Conservation (phyloP, 1,139 yeast genomes). For the Trichomonascaceae sp. region DNA sequence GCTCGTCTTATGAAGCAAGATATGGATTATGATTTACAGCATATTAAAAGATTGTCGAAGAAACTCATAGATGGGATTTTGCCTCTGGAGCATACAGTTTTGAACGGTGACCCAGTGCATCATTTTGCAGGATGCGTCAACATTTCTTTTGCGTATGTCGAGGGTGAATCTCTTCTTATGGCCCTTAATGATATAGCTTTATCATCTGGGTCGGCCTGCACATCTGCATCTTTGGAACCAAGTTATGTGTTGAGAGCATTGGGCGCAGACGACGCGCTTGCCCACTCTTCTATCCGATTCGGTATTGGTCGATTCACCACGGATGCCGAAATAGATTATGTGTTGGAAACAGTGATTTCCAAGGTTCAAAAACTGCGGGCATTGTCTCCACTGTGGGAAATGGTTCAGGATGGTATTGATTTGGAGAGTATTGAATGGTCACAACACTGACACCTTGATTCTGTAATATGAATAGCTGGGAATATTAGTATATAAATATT, state of each 20-base stretch:
- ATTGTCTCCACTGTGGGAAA: slow-evolving; percentile 95
- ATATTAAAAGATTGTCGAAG: slow-evolving; percentile 63
- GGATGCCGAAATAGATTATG: slow-evolving; percentile 92
- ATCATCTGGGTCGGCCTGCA: slow-evolving; percentile 98
- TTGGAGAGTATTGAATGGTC: slow-evolving; percentile 94
- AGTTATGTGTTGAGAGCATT: slow-evolving; percentile 93
- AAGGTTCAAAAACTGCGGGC: slow-evolving; percentile 90
- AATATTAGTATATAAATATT: neutral
- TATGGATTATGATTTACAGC: slow-evolving; percentile 63
- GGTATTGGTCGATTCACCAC: slow-evolving; percentile 98
- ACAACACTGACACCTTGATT: slow-evolving; percentile 53
- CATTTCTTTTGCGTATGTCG: slow-evolving; percentile 93
- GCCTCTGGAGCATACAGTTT: slow-evolving; percentile 77
- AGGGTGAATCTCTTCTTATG: slow-evolving; percentile 96
- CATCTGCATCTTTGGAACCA: slow-evolving; percentile 97
- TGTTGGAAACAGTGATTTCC: slow-evolving; percentile 76
- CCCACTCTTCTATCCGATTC: slow-evolving; percentile 93
- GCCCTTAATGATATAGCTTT: slow-evolving; percentile 95
- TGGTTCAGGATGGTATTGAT: slow-evolving; percentile 98
- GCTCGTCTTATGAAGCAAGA: slow-evolving; percentile 77
- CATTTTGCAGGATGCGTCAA: slow-evolving; percentile 93
- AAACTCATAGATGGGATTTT: slow-evolving; percentile 69
- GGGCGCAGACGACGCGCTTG: slow-evolving; percentile 97
- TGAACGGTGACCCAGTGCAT: slow-evolving; percentile 74
- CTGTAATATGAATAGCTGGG: neutral